Base-by-base conservation (phyloP, 768 basidiomycete species). In the Leccinum rimulosum region DNA sequence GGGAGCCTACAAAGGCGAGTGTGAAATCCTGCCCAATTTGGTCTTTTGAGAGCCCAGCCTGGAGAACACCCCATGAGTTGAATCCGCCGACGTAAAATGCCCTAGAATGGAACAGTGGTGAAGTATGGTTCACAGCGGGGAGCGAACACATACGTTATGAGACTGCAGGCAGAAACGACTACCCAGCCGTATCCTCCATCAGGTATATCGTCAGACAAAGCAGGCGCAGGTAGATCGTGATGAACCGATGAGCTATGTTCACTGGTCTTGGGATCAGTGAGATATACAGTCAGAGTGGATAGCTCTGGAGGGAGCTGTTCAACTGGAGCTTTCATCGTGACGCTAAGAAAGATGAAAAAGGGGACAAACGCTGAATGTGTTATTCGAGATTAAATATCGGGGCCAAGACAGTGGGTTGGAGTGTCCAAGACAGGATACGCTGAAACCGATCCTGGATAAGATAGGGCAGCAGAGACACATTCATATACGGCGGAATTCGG, bases 161-260 rank as follows among this genome's bases (percentile, higher is more conserved):
- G 54, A 59, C 67, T 62, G 54, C 72, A 76, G 2, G 63, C 66
- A 14, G 66, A 67, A 40, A 74, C 66, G 14, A 74, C 64, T 1
- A 69, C 68, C 73, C 73, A 76, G 25, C 70, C 74, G 43, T 74
- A 73, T 17, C 72, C 74, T 6, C 74, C 70, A 25, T 75, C 73
- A 7, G 71, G 73, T 17, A 66, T 56, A 5, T 67, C 53, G 7
- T 60, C 59, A 11, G 51, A 60, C 17, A 12, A 27, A 19, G 10
- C 40, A 43, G 40, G 40, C 10, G n/a, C n/a, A 27, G 57, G 28
- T 52, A 45, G 47, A 1, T 57, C 33, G 28, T 28, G 54, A 14
- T 59, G 54, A 12, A 55, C 19, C 14, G 49, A 30, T 12, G 56
- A 48, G 47, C 55, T 6, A 33, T 40, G 7, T 27, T 48, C 22